Base-by-base conservation (phyloP, 179 eudicot genomes). In the Camellia oleifera region DNA sequence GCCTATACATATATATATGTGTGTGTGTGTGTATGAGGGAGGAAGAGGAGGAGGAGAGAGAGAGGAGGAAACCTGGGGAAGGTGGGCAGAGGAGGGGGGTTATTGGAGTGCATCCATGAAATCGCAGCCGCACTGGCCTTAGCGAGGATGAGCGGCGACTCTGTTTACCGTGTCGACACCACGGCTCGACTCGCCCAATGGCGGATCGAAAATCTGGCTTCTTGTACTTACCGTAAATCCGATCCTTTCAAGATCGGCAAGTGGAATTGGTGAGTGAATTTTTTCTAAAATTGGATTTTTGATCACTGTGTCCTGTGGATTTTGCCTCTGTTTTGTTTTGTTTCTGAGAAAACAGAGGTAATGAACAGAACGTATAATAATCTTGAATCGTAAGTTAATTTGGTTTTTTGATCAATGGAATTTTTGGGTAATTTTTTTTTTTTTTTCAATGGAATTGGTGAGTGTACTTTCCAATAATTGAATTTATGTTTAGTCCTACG, bases 121-220 rank as follows among this genome's bases (percentile, higher is more conserved):
- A 87, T 94, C 84, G 85, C 89, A 5, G 78, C 73, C 10, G 88
- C 88, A n/a, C 82, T 92, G 14, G 84, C 80, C 7, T 89, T 87
- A 72, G 81, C 84, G 60, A 92, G 89, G 86, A 92, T 94, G 98
- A 92, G 79, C 15, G 93, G 79, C 15, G 93, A 89, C 72, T 84
- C 92, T 67, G 91, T 86, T 46, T 92, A 91, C 58, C 82, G 87
- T 4, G 98, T 94, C 13, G 89, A 87, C 7, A 94, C 97, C 5
- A 89, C 92, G 3, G 87, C 94, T 42, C 92, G 98, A 12, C 91
- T 94, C 45, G 98, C 97, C 65, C 98, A 94, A 90, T 94, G 98
- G 98, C 77, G 98, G 61, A 89, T 94, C 81, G 92, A 92, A 32
- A 89, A 87, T 54, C 77, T 90, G 57, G 88, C 93, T 50, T 87